These are phyloP conservation scores for Cyberlindnera suaveolens DNA, from an alignment of 805 yeast species.

Conservation along the genomic window DNA sequence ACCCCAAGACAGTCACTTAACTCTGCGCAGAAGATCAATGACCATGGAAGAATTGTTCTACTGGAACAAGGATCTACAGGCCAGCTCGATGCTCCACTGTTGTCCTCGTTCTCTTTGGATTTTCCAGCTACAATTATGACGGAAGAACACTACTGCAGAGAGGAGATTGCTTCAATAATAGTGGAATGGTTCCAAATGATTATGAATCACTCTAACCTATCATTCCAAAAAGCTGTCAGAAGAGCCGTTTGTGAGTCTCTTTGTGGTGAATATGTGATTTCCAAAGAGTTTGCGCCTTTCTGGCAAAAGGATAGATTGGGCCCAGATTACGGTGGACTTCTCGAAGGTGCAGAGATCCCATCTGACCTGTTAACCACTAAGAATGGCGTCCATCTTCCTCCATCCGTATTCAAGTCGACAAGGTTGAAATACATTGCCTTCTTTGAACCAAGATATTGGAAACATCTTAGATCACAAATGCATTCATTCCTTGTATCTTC, in stretches of 20 bases:
- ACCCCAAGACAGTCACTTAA: constrained; percentile 25
- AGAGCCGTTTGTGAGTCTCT: constrained; percentile 38
- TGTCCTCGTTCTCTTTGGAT: constrained; percentile 39
- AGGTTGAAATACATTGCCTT: constrained; percentile 53
- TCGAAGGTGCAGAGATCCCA: constrained; percentile 13
- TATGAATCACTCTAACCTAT: constrained; percentile 29
- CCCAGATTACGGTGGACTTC: constrained; percentile 12
- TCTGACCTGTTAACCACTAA: background rate
- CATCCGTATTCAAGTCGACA: constrained; percentile 24
- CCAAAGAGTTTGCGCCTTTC: constrained; percentile 14
- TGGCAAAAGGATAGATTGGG: constrained; percentile 14
- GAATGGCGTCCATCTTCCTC: background rate
- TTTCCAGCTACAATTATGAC: constrained; percentile 47
- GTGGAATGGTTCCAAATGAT: constrained; percentile 48
- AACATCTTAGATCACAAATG: constrained; percentile 41
- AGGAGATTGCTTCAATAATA: constrained; percentile 37
- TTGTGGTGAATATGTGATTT: constrained; percentile 22
- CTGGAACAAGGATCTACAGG: constrained; percentile 26
- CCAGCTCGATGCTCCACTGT: constrained; percentile 28
- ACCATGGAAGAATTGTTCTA: constrained; percentile 45
- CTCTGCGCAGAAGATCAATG: constrained; percentile 41
- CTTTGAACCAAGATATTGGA: constrained; percentile 56
- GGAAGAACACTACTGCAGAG: constrained; percentile 44
- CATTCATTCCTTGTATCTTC: constrained; percentile 48
- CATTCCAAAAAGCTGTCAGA: constrained; percentile 35